Conservation (phyloP, 1,139 yeast genomes). For the Citeromyces hawaiiensis region DNA sequence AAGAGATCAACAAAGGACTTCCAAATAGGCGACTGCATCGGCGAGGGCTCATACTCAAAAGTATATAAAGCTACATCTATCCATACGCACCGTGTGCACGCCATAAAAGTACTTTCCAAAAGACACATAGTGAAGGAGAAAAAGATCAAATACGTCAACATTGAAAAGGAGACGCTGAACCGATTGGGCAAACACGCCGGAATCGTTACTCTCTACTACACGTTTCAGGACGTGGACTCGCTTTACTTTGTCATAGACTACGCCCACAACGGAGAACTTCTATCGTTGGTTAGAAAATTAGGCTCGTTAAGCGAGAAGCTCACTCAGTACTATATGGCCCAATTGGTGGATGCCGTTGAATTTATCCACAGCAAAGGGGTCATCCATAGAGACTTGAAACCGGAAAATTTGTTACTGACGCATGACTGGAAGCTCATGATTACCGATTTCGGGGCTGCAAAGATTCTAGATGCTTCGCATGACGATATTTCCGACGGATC, state of each 20-base stretch:
- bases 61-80: slow-evolving; percentile 80
- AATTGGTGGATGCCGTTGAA: slow-evolving; percentile 47
- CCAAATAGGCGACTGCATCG: slow-evolving; percentile 73
- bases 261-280: slow-evolving; percentile 86
- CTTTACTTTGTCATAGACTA: slow-evolving; percentile 86
- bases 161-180: slow-evolving; percentile 87
- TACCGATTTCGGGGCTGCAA: slow-evolving; percentile 76
- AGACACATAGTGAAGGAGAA: slow-evolving; percentile 90
- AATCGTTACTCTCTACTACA: slow-evolving; percentile 74
- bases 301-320: slow-evolving; percentile 73
- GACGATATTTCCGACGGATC: slow-evolving; percentile 5
- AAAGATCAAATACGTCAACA: slow-evolving; percentile 90
- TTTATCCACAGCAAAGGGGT: slow-evolving; percentile 68
- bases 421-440: slow-evolving; percentile 55
- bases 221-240: slow-evolving; percentile 85
- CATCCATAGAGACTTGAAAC: slow-evolving; percentile 71
- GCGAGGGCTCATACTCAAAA: slow-evolving; percentile 95
- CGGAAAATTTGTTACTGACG: slow-evolving; percentile 60
- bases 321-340: slow-evolving; percentile 57
- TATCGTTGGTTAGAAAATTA: slow-evolving; percentile 63
- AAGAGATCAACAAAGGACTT: slow-evolving; percentile 73
- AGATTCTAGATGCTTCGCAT: slow-evolving; percentile 29
- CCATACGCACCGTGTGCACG: slow-evolving; percentile 62
- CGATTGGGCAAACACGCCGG: slow-evolving; percentile 81
- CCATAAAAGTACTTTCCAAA: slow-evolving; percentile 85